These are phyloP conservation scores for Perkinsus marinus DNA, from an alignment of 169 alveolate species.

Conservation along the genomic window DNA sequence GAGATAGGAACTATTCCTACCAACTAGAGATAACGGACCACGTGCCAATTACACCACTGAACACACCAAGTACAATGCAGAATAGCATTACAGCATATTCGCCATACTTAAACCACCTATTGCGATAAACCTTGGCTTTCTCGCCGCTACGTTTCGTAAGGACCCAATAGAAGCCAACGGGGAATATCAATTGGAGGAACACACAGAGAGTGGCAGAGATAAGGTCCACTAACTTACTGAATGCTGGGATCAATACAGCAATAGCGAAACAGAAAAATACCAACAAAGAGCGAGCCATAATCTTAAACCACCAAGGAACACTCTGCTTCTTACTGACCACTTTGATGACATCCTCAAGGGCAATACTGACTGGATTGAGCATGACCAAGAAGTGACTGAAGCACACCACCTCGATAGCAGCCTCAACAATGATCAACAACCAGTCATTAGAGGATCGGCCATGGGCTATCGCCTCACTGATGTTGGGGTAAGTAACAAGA, in stretches of 20 bases:
- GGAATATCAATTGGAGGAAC: not conserved
- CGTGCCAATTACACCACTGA: not conserved
- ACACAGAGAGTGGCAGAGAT: not conserved
- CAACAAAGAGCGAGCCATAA: not conserved
- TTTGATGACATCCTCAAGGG: not conserved
- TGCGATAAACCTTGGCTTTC: not conserved
- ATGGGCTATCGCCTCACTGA: not conserved
- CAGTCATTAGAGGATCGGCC: not conserved
- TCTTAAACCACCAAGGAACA: not conserved
- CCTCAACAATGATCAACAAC: not conserved
- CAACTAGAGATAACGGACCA: not conserved
- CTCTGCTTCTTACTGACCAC: not conserved
- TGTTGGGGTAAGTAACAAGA: not conserved
- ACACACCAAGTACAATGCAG: not conserved
- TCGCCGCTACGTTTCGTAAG: not conserved
- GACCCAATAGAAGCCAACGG: not conserved
- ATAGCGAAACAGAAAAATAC: not conserved
- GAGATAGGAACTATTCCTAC: not conserved
- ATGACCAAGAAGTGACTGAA: not conserved
- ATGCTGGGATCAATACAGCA: not conserved
- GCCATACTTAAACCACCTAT: not conserved
- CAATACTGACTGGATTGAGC: not conserved
- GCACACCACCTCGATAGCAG: not conserved
- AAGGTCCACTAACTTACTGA: not conserved
- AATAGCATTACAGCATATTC: not conserved